Evolutionary conservation across 2,329 filamentous ascomycete species (phyloP).

Genomic region (Triangularia setosa): DNA sequence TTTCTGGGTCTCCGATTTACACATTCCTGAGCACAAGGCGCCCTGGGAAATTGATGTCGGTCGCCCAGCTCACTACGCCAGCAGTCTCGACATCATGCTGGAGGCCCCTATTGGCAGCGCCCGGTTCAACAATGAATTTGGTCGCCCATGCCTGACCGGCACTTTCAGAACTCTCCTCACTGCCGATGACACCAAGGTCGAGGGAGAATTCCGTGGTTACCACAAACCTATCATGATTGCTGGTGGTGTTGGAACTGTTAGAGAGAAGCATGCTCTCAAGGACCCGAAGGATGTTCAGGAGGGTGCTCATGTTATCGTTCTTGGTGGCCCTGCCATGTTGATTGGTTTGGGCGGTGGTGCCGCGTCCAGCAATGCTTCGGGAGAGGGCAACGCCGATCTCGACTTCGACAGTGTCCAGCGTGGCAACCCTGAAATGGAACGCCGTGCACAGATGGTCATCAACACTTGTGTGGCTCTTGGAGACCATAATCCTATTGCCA

Average conservation of each 20-base stretch:
- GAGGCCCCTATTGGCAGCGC: slow-evolving; percentile 94
- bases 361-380: slow-evolving; percentile 84
- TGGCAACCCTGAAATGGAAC: slow-evolving; percentile 94
- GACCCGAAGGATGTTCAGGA: slow-evolving; percentile 71
- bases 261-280: slow-evolving; percentile 88
- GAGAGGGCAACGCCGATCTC: slow-evolving; percentile 83
- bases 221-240: slow-evolving; percentile 99
- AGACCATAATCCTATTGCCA: slow-evolving; percentile 80
- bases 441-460: slow-evolving; percentile 96
- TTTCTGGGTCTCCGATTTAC: slow-evolving; percentile 91
- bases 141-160: slow-evolving; percentile 79
- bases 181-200: slow-evolving; percentile 39
- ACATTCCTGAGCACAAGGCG: slow-evolving; percentile 76
- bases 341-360: slow-evolving; percentile 95
- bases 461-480: slow-evolving; percentile 87
- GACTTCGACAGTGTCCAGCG: slow-evolving; percentile 97
- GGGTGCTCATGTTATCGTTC: slow-evolving; percentile 86
- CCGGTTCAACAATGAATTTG: slow-evolving; percentile 97
- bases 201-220: slow-evolving; percentile 74
- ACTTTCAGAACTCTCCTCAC: slow-evolving; percentile 89
- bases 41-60: slow-evolving; percentile 93
- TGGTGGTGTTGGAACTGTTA: slow-evolving; percentile 86
- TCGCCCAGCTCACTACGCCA: slow-evolving; percentile 86
- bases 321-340: slow-evolving; percentile 95
- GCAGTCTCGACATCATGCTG: slow-evolving; percentile 93